These are phyloP conservation scores for Neoboletus magnificus DNA, from an alignment of 768 basidiomycete genomes.

Conservation along the genomic window DNA sequence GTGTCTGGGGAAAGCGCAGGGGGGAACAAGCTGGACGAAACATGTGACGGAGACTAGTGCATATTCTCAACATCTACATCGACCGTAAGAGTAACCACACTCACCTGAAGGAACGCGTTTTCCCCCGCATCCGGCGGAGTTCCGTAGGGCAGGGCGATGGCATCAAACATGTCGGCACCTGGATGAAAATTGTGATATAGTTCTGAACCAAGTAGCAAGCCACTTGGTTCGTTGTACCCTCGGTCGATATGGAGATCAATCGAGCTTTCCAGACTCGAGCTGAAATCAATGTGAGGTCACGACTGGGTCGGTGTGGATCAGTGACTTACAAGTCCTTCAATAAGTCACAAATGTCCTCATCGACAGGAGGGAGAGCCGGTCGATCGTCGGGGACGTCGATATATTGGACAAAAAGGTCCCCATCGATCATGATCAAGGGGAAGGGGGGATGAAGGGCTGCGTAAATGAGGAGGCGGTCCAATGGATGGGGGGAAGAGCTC, in stretches of 20 bases:
- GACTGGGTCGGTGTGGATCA: background rate
- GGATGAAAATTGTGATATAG: background rate
- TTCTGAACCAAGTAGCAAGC: slow-evolving; percentile 12
- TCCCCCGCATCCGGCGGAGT: background rate
- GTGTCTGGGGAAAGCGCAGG: slow-evolving; percentile 25
- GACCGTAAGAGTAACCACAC: background rate
- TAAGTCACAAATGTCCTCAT: slow-evolving; percentile 15
- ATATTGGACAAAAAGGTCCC: slow-evolving; percentile 14
- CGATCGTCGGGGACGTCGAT: slow-evolving; percentile 16
- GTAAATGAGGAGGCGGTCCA: background rate
- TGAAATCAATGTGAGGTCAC: slow-evolving; percentile 10
- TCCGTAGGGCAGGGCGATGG: background rate
- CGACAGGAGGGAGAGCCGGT: slow-evolving; percentile 18
- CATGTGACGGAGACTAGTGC: background rate
- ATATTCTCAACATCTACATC: background rate
- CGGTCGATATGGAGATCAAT: background rate
- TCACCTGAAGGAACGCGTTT: slow-evolving; percentile 7
- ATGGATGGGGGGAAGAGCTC: slow-evolving; percentile 1
- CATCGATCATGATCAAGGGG: slow-evolving; percentile 10
- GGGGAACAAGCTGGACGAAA: background rate
- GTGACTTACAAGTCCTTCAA: slow-evolving; percentile 23
- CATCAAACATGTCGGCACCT: background rate
- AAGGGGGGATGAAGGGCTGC: background rate
- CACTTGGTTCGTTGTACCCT: background rate
- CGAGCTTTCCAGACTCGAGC: background rate